These are phyloP conservation scores for Wickerhamomyces alni DNA, from an alignment of 805 yeast species.

Conservation along the genomic window DNA sequence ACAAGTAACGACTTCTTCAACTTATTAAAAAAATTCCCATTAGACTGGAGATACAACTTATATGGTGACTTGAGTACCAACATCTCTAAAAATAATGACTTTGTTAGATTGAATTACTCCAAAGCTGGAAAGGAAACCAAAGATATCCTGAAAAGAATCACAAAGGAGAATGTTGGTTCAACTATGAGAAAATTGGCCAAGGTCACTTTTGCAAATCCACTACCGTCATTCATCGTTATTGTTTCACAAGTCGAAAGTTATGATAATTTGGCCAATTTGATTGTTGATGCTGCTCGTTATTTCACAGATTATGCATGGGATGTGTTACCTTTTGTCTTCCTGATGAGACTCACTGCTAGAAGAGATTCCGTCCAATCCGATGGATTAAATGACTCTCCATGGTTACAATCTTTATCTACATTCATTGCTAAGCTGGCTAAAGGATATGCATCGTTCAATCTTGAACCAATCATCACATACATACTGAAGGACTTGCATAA, in stretches of 20 bases:
- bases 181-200: constrained; percentile 72
- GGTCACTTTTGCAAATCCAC: constrained; percentile 69
- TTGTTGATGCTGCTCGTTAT: constrained; percentile 71
- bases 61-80: constrained; percentile 73
- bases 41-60: constrained; percentile 63
- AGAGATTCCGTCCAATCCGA: constrained; percentile 64
- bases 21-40: constrained; percentile 46
- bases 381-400: constrained; percentile 73
- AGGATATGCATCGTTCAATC: constrained; percentile 48
- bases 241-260: constrained; percentile 86
- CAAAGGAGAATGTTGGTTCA: constrained; percentile 68
- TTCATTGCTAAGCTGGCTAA: constrained; percentile 70
- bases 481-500: constrained; percentile 57
- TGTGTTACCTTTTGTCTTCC: constrained; percentile 64
- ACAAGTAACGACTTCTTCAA: constrained; percentile 54
- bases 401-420: constrained; percentile 79
- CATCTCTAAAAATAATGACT: constrained; percentile 47
- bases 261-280: constrained; percentile 73
- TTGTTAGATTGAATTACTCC: constrained; percentile 52
- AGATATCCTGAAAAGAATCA: constrained; percentile 69
- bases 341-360: constrained; percentile 65
- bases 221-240: constrained; percentile 66
- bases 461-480: constrained; percentile 55
- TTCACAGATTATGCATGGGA: constrained; percentile 84
- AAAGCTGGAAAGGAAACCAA: constrained; percentile 76